phyloP scores from a whole-genome alignment of 202 grass and related monocot species.

The Musa balbisiana region DNA sequence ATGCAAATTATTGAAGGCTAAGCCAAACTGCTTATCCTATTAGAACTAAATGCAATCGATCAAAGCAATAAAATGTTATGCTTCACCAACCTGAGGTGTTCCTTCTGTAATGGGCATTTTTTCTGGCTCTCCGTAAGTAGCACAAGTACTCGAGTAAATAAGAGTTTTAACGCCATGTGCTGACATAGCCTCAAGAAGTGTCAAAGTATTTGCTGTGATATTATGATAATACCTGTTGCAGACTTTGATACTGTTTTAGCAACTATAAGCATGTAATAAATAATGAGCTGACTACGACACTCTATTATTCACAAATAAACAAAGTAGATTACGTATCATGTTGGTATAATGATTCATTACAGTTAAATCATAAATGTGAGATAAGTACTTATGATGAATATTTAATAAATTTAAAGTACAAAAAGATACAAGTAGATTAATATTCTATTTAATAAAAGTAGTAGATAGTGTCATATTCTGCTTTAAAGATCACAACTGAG shows the following conservation, averaged over 20 bases:
- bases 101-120: slow-evolving; percentile 97
- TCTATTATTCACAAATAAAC: not conserved
- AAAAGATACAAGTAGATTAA: too few species aligned
- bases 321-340: not conserved
- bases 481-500: too few species aligned
- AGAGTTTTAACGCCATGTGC: slow-evolving; percentile 86
- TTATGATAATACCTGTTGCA: slow-evolving; percentile 94
- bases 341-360: too few species aligned
- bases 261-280: too few species aligned
- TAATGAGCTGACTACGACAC: too few species aligned
- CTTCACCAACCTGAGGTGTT: slow-evolving; percentile 63
- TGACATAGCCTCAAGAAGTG: slow-evolving; percentile 92
- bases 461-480: too few species aligned
- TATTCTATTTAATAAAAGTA: too few species aligned
- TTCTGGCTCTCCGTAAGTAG: slow-evolving; percentile 95
- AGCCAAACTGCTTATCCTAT: not conserved
- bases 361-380: too few species aligned
- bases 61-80: not conserved
- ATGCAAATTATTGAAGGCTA: too few species aligned
- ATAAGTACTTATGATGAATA: too few species aligned
- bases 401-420: too few species aligned
- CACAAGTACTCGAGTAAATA: slow-evolving; percentile 99
- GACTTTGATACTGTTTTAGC: not conserved
- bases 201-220: slow-evolving; percentile 88
- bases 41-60: not conserved